A percentile compares a stretch with the other conserved stretches of the same genome.
These are phyloP conservation scores for Raffaelea arxii DNA, from an alignment of 2,329 filamentous ascomycete species.

Conservation along the genomic window DNA sequence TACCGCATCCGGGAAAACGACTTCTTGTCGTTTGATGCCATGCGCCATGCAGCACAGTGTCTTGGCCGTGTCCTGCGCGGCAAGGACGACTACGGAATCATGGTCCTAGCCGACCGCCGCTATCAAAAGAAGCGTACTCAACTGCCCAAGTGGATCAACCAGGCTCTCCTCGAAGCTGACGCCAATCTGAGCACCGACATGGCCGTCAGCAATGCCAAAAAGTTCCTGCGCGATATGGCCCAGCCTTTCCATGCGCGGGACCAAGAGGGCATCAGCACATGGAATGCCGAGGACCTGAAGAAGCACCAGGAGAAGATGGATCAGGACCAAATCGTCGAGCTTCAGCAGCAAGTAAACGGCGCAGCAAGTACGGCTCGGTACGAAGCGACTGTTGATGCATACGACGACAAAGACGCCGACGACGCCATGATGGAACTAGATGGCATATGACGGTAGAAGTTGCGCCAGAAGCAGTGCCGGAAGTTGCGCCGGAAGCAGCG, in stretches of 20 bases:
- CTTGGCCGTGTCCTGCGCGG: conserved; percentile 87
- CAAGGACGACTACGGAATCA: conserved; percentile 99
- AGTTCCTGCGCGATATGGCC: conserved; percentile 84
- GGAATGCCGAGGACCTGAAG: conserved; percentile 53
- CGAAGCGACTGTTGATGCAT: conserved; percentile 15
- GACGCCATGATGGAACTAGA: conserved; percentile 30
- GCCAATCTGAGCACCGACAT: conserved; percentile 92
- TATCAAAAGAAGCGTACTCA: conserved; percentile 88
- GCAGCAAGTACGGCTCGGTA: conserved; percentile 11
- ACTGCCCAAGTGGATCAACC: conserved; percentile 93
- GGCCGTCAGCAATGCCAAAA: conserved; percentile 79
- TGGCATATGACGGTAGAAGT: not conserved
- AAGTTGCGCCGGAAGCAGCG: too few relatives aligned
- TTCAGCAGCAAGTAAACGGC: conserved; percentile 34
- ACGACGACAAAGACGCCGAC: conserved; percentile 40
- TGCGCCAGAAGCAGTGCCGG: too few relatives aligned
- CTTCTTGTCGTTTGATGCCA: conserved; percentile 96
- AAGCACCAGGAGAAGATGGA: conserved; percentile 66
- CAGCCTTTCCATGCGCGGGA: conserved; percentile 75
- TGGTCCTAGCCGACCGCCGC: conserved; percentile 90
- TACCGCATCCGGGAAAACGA: conserved; percentile 96
- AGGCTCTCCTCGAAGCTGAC: conserved; percentile 75
- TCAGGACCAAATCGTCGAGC: conserved; percentile 54
- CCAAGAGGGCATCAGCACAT: conserved; percentile 72
- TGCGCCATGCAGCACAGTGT: conserved; percentile 97